These are phyloP conservation scores for Diplodia mutila DNA, from an alignment of 2,329 filamentous ascomycete species.

Conservation along the genomic window DNA sequence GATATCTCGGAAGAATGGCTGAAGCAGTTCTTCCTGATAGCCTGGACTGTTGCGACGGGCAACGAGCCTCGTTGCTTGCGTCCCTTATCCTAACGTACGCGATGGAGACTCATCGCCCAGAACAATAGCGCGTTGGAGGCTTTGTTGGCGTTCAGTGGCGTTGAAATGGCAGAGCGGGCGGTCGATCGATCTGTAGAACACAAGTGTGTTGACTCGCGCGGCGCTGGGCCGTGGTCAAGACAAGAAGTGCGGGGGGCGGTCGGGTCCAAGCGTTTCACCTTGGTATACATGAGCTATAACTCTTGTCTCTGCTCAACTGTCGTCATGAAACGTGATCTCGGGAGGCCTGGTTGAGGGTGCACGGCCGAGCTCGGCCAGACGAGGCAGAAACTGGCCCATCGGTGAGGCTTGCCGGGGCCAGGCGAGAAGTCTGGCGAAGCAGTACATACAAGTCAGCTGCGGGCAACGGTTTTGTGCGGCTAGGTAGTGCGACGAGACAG, in stretches of 20 bases:
- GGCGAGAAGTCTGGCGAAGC: background rate
- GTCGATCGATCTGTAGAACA: slow-evolving; percentile 11
- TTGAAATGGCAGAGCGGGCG: background rate
- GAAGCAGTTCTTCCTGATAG: background rate
- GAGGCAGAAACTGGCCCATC: background rate
- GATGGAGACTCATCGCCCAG: background rate
- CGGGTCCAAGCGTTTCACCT: slow-evolving; percentile 3
- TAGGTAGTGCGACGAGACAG: background rate
- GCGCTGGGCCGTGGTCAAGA: slow-evolving; percentile 9
- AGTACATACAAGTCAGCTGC: background rate
- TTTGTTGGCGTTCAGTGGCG: background rate
- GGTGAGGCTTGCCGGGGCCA: background rate
- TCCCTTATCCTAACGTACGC: background rate
- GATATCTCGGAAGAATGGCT: background rate
- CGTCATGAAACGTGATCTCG: background rate
- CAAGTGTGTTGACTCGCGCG: slow-evolving; percentile 7
- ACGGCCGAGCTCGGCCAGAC: background rate
- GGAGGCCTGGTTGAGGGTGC: background rate
- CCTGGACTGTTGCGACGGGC: background rate
- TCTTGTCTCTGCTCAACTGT: background rate
- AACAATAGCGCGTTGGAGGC: background rate
- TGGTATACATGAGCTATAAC: slow-evolving; percentile 2
- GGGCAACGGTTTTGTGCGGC: background rate
- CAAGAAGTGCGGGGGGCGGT: slow-evolving; percentile 3
- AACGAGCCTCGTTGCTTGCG: background rate